A percentile compares a stretch with the other conserved stretches of the same genome.
phyloP scores from a whole-genome alignment of 202 grass and related monocot species.

The Zoysia matrella region DNA sequence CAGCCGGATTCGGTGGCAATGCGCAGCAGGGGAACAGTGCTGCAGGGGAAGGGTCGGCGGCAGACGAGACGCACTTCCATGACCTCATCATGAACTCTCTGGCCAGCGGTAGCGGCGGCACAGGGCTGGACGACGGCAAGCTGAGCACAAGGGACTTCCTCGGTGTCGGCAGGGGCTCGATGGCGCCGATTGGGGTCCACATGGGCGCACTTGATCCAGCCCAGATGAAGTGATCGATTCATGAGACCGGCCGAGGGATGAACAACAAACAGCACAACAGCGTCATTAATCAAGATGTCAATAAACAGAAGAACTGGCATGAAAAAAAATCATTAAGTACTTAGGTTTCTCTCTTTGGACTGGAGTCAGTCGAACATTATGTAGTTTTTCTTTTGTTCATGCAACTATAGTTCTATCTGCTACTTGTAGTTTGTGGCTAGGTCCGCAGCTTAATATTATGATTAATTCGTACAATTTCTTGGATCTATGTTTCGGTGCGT shows the following conservation, averaged over 20 bases:
- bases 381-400: too few relatives aligned
- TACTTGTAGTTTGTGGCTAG: too few relatives aligned
- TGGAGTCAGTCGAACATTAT: too few relatives aligned
- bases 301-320: conserved; percentile 15
- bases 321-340: not conserved
- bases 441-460: too few relatives aligned
- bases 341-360: too few relatives aligned
- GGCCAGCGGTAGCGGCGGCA: conserved; percentile 24
- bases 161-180: conserved; percentile 55
- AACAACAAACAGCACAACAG: conserved; percentile 7
- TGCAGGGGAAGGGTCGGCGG: conserved; percentile 28
- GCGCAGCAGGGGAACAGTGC: conserved; percentile 1
- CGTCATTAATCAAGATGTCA: conserved; percentile 3
- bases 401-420: too few relatives aligned
- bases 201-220: conserved; percentile 68
- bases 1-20: not conserved
- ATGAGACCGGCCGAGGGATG: not conserved
- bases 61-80: conserved; percentile 69
- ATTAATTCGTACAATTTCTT: too few relatives aligned
- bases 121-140: conserved; percentile 56
- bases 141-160: conserved; percentile 17
- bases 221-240: conserved; percentile 58
- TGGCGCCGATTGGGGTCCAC: conserved; percentile 56
- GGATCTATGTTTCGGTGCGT: too few relatives aligned
- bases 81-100: conserved; percentile 84